Percentiles rank a stretch among this genome's conserved stretches.
Conservation (phyloP, 345 rosid genomes). For the Microcos paniculata region DNA sequence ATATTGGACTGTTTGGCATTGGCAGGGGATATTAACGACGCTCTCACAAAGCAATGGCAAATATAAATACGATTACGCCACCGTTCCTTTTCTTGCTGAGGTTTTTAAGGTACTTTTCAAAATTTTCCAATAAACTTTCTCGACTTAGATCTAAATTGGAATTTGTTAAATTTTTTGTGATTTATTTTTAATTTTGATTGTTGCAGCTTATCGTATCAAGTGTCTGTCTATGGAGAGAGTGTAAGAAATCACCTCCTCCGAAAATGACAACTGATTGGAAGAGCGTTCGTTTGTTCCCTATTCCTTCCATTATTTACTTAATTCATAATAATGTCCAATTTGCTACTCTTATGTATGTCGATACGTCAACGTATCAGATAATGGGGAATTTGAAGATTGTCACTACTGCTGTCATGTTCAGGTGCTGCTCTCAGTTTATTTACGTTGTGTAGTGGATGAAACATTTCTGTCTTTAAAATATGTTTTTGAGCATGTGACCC, state of each 20-base stretch:
- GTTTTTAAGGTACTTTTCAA: conserved; percentile 62
- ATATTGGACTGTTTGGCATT: conserved; percentile 8
- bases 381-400: conserved; percentile 99
- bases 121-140: not conserved
- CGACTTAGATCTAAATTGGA: not conserved
- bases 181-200: not conserved
- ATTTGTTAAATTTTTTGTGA: not conserved
- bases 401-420: conserved; percentile 83
- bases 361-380: conserved; percentile 93
- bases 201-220: conserved; percentile 77
- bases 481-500: not conserved
- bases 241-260: conserved; percentile 39
- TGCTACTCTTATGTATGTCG: conserved; percentile 86
- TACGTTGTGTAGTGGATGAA: too few relatives aligned
- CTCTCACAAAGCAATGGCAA: conserved; percentile 89
- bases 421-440: conserved; percentile 34
- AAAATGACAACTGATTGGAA: conserved; percentile 91
- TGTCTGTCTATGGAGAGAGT: conserved; percentile 79
- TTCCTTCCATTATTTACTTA: conserved; percentile 84
- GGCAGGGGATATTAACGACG: conserved; percentile 86
- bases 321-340: conserved; percentile 95
- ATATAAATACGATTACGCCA: conserved; percentile 87
- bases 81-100: conserved; percentile 95
- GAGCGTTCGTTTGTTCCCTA: conserved; percentile 73
- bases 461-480: not conserved